Evolutionary conservation across 1,284 basidiomycete species (phyloP).

Genomic region (Abortiporus biennis): DNA sequence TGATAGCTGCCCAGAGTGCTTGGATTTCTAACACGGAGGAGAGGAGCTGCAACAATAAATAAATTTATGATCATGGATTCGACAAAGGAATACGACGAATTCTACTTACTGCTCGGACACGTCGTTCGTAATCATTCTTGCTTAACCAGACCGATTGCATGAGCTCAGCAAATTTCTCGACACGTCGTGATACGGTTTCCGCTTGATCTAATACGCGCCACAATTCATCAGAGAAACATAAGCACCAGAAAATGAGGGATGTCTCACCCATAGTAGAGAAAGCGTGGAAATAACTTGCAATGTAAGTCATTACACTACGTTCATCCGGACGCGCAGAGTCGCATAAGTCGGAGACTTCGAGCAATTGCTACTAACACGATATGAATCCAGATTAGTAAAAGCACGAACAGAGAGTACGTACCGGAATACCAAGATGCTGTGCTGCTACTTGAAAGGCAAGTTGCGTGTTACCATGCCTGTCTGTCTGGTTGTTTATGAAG

Average conservation of each 20-base stretch:
- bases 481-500: slow-evolving; percentile 45
- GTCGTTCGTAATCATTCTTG: slow-evolving; percentile 91
- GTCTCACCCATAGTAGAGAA: slow-evolving; percentile 90
- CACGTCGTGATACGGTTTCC: slow-evolving; percentile 88
- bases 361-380: slow-evolving; percentile 74
- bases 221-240: slow-evolving; percentile 2
- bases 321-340: slow-evolving; percentile 88
- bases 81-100: slow-evolving; percentile 4
- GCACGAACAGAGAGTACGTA: slow-evolving; percentile 32
- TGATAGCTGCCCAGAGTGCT: slow-evolving; percentile 54
- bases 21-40: slow-evolving; percentile 58
- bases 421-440: slow-evolving; percentile 84
- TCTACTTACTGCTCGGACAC: slow-evolving; percentile 59
- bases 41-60: slow-evolving; percentile 46
- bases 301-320: slow-evolving; percentile 92
- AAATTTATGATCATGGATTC: slow-evolving; percentile 13
- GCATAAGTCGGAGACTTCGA: slow-evolving; percentile 97
- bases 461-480: slow-evolving; percentile 76
- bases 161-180: slow-evolving; percentile 94
- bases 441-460: slow-evolving; percentile 86
- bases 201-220: slow-evolving; percentile 69
- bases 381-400: slow-evolving; percentile 3
- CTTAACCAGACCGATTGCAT: slow-evolving; percentile 87
- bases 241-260: neutral
- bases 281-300: slow-evolving; percentile 96